Base-by-base conservation (phyloP, 1,284 basidiomycete genomes). In the Salmacisia buchloeana region DNA sequence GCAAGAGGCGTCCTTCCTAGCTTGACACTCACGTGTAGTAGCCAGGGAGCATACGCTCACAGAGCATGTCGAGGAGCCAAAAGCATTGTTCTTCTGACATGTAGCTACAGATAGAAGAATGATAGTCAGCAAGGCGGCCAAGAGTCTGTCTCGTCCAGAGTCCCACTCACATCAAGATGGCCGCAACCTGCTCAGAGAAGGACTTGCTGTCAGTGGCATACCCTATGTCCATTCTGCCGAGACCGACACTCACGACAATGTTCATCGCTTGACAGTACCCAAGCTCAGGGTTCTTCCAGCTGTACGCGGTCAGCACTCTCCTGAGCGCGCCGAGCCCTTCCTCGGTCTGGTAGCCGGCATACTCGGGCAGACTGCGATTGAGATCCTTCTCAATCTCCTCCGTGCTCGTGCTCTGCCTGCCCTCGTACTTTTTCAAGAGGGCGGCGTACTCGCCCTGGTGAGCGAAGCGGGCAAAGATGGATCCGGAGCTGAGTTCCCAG, bases 331-430 rank as follows among this genome's bases (percentile, higher is more conserved):
- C 71, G 61, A 79, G 73, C 18, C 77, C 77, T 45, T 76, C 65
- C 1, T 69, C 62, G 9, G 69, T 67, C 58, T 79, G 77, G 45
- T 75, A 79, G 18, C 73, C 77, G 1, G 74, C 71, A 56, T 78
- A 79, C 45, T 79, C 77, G 7, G 79, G 79, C 21, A 80, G 63
- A 46, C 72, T 74, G 23, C 96, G 86, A 81, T 97, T 94, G 41
- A 99, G 82, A 80, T 99, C 96, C 82, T 99, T 99, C 82, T 98
- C 96, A 58, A 99, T 99, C 80, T 99, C 96, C 79, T 99, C 96
- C 0, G 94, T 96, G 73, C 91, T 93, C 7, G 90, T 90, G 60
- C 86, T 93, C 25, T 86, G 87, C 64, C 88, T 85, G 12, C 91
- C 93, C 62, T 85, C 84, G 79, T 94, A 89, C 60, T 91, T 87